Conservation (phyloP, 768 basidiomycete species). For the Tylopilus plumbeoviolaceoides region DNA sequence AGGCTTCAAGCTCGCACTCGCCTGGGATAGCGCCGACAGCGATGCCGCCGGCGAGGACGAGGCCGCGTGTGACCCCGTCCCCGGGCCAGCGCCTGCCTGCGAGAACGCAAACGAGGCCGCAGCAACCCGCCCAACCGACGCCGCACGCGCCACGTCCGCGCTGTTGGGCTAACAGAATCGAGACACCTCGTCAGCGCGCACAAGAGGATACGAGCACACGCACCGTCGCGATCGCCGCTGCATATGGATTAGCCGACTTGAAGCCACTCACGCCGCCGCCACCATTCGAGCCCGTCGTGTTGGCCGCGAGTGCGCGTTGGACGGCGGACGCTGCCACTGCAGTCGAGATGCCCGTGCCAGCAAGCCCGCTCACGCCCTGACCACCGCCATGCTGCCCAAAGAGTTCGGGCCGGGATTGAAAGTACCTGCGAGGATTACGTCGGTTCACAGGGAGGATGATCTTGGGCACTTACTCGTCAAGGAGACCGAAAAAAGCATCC, state of each 20-base stretch:
- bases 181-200: background rate
- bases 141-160: slow-evolving; percentile 38
- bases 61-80: background rate
- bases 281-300: slow-evolving; percentile 20
- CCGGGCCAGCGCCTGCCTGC: slow-evolving; percentile 14
- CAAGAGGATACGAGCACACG: slow-evolving; percentile 8
- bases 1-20: background rate
- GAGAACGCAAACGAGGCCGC: slow-evolving; percentile 52
- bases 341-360: slow-evolving; percentile 17
- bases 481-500: slow-evolving; percentile 73
- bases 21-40: background rate
- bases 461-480: slow-evolving; percentile 60
- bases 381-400: slow-evolving; percentile 32
- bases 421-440: slow-evolving; percentile 49
- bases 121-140: slow-evolving; percentile 47
- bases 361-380: slow-evolving; percentile 18
- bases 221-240: slow-evolving; percentile 24
- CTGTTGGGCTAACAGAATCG: slow-evolving; percentile 15
- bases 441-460: background rate
- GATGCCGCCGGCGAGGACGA: background rate
- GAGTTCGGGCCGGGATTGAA: slow-evolving; percentile 66
- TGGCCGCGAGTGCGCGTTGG: slow-evolving; percentile 41
- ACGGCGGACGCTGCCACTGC: slow-evolving; percentile 39
- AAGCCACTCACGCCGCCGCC: background rate
- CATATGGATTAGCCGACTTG: slow-evolving; percentile 34